phyloP scores from a whole-genome alignment of 2,329 filamentous ascomycete species.

The Fusarium irregulare region DNA sequence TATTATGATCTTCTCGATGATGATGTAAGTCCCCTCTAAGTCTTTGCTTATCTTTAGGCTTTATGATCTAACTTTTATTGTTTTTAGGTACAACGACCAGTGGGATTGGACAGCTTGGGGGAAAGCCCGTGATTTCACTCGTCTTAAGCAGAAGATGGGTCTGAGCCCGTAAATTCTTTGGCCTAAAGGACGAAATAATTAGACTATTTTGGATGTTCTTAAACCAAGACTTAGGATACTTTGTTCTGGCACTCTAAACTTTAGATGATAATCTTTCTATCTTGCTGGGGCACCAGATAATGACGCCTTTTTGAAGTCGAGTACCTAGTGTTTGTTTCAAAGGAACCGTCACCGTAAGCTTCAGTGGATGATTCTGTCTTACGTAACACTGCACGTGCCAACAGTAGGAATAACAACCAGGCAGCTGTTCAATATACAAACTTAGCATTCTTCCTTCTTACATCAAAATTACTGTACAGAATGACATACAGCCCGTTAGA shows the following conservation, averaged over 20 bases:
- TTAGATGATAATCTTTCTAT: background rate
- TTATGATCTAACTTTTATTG: background rate
- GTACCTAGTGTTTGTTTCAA: no score
- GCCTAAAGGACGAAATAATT: background rate
- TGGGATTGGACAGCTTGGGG: background rate
- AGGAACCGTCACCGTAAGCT: background rate
- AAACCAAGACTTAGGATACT: rapidly evolving
- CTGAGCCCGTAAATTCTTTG: background rate
- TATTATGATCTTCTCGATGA: background rate
- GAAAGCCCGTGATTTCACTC: background rate
- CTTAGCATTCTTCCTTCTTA: background rate
- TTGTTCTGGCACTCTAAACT: background rate
- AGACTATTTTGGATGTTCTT: rapidly evolving
- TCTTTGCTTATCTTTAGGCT: background rate
- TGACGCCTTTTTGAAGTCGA: no score
- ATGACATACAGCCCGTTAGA: background rate
- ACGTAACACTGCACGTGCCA: background rate
- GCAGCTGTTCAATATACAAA: background rate
- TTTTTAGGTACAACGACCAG: background rate
- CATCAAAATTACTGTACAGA: background rate
- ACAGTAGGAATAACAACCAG: background rate
- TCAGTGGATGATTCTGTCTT: background rate
- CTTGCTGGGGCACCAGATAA: no score
- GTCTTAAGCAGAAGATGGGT: background rate
- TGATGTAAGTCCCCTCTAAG: conserved; percentile 3